These are phyloP conservation scores for Mucor ambiguus DNA, from an alignment of 371 early-diverging fungal genomes.

Conservation along the genomic window DNA sequence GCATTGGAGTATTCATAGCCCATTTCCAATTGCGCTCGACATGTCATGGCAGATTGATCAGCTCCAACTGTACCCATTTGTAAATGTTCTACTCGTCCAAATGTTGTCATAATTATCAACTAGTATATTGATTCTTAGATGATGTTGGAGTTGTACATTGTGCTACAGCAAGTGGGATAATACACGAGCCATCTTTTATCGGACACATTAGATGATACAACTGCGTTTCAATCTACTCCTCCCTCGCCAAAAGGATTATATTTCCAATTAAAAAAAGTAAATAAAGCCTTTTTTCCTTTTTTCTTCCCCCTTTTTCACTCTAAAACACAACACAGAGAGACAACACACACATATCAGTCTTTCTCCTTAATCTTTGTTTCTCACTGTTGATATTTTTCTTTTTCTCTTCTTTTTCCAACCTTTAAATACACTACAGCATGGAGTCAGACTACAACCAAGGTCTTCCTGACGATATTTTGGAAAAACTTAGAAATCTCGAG, in stretches of 20 bases:
- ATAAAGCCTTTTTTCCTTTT: not conserved
- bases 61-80: not conserved
- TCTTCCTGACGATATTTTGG: constrained; percentile 50
- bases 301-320: not conserved
- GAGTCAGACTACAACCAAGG: constrained; percentile 37
- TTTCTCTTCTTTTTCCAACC: not conserved
- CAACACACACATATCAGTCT: not conserved
- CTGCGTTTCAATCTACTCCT: not conserved
- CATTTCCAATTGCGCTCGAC: not conserved
- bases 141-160: not conserved
- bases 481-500: constrained; percentile 56
- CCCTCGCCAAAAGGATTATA: not conserved
- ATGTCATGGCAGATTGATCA: not conserved
- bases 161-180: not conserved
- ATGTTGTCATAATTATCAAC: not conserved
- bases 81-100: not conserved
- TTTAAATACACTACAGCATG: constrained; percentile 15
- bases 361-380: not conserved
- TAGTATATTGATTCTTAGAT: not conserved
- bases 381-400: not conserved
- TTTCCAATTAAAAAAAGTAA: constrained; percentile 2
- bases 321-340: not conserved
- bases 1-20: not conserved
- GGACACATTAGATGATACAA: not conserved
- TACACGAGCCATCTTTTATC: constrained; percentile 6